Evolutionary conservation across 129 eudicot species (phyloP).

Genomic region (carrot (Daucus carota)): DNA sequence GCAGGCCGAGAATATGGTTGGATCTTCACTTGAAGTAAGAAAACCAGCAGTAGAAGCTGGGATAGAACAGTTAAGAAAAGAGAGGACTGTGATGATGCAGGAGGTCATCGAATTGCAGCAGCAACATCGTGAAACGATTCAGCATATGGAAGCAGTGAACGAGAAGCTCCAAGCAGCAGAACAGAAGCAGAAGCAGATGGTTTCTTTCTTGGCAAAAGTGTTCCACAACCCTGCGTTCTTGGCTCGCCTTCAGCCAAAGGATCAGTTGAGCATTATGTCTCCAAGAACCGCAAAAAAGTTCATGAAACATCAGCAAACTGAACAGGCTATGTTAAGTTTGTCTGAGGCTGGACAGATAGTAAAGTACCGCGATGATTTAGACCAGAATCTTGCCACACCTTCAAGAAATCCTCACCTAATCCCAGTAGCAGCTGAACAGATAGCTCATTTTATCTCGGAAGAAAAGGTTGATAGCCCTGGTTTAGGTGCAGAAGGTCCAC

Average conservation of each 20-base stretch:
- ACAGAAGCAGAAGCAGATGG: constrained; percentile 72
- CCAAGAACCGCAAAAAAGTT: constrained; percentile 43
- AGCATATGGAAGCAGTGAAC: constrained; percentile 51
- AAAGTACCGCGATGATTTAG: constrained; percentile 17
- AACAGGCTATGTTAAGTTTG: constrained; percentile 13
- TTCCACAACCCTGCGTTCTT: constrained; percentile 48
- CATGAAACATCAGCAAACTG: constrained; percentile 39
- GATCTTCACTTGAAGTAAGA: constrained; percentile 29
- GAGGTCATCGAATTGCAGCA: constrained; percentile 60
- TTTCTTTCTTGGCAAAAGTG: constrained; percentile 66
- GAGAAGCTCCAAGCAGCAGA: constrained; percentile 67
- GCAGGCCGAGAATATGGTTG: constrained; percentile 28
- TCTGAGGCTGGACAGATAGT: constrained; percentile 22
- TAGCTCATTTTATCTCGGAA: constrained; percentile 8
- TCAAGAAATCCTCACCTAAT: neutral
- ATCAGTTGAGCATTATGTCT: constrained; percentile 31
- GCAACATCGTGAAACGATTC: constrained; percentile 51
- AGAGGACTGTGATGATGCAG: constrained; percentile 58
- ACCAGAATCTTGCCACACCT: constrained; percentile 9
- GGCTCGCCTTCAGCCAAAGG: constrained; percentile 37
- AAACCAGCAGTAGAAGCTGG: constrained; percentile 44
- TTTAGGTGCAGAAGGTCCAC: constrained; percentile 16
- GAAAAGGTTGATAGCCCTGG: constrained; percentile 20
- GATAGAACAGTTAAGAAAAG: constrained; percentile 50
- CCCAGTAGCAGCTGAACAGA: constrained; percentile 19